Conservation (phyloP, 441 rosid genomes). For the Sinapis alba region DNA sequence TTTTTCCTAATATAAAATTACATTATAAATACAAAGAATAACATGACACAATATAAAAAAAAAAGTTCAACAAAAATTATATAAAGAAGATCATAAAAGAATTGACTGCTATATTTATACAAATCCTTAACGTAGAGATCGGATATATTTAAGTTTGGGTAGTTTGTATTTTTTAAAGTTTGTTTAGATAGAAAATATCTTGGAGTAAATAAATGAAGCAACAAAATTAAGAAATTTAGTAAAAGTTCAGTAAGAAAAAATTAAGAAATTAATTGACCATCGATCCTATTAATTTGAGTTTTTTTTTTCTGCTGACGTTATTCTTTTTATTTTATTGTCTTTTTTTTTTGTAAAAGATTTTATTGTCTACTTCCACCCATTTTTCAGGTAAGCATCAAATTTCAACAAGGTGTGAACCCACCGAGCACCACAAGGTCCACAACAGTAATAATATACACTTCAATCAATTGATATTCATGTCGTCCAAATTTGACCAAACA, state of each 20-base stretch:
- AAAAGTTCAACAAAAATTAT: not conserved
- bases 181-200: not conserved
- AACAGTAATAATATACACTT: conserved; percentile 10
- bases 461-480: not conserved
- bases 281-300: not conserved
- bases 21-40: too few relatives aligned
- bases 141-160: not conserved
- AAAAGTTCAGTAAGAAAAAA: too few relatives aligned
- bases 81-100: too few relatives aligned
- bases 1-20: conserved; percentile 7
- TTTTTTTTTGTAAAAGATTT: too few relatives aligned
- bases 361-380: not conserved
- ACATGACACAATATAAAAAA: not conserved
- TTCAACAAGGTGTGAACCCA: conserved; percentile 13
- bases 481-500: conserved; percentile 27
- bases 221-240: conserved; percentile 1
- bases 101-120: too few relatives aligned
- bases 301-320: not conserved
- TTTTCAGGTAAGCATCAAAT: conserved; percentile 20
- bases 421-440: not conserved
- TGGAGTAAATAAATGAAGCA: not conserved
- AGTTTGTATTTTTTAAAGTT: not conserved
- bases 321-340: not conserved
- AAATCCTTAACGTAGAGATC: too few relatives aligned
- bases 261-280: conserved; percentile 11